A percentile compares a stretch with the other conserved stretches of the same genome.
These are phyloP conservation scores for Petunia secreta DNA, from an alignment of 257 asterid species.

Conservation along the genomic window DNA sequence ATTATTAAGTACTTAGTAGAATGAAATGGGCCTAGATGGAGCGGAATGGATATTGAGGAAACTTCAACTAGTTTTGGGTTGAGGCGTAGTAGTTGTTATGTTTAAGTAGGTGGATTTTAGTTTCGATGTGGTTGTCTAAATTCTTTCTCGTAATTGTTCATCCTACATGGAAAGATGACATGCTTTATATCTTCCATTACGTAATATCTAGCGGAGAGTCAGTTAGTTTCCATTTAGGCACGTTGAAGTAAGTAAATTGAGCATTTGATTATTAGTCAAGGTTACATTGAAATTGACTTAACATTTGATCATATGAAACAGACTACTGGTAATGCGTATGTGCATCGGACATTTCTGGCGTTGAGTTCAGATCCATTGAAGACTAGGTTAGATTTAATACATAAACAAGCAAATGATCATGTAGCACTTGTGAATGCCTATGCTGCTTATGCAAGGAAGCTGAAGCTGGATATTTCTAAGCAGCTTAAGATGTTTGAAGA, in stretches of 20 bases:
- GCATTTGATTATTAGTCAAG: background rate
- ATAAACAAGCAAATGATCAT: constrained; percentile 83
- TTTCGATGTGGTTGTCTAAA: background rate
- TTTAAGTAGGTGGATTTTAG: background rate
- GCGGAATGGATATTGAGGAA: no score
- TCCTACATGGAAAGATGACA: background rate
- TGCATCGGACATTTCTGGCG: constrained; percentile 62
- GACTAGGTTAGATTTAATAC: constrained; percentile 79
- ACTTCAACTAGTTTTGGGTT: background rate
- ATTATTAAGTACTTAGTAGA: no score
- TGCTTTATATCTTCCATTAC: background rate
- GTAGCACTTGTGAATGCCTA: constrained; percentile 87
- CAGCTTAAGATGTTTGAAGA: constrained; percentile 92
- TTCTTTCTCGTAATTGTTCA: background rate
- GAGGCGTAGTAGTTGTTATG: background rate
- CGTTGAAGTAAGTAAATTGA: background rate
- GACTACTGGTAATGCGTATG: constrained; percentile 61
- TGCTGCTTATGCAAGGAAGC: constrained; percentile 86
- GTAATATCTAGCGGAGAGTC: background rate
- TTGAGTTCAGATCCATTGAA: constrained; percentile 84
- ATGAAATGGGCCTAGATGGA: no score
- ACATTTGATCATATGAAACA: constrained; percentile 45
- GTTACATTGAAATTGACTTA: background rate
- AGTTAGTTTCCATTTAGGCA: background rate
- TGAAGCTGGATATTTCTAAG: constrained; percentile 81